Conservation (phyloP, 495 filamentous ascomycete genomes). For the Penicillium canescens region DNA sequence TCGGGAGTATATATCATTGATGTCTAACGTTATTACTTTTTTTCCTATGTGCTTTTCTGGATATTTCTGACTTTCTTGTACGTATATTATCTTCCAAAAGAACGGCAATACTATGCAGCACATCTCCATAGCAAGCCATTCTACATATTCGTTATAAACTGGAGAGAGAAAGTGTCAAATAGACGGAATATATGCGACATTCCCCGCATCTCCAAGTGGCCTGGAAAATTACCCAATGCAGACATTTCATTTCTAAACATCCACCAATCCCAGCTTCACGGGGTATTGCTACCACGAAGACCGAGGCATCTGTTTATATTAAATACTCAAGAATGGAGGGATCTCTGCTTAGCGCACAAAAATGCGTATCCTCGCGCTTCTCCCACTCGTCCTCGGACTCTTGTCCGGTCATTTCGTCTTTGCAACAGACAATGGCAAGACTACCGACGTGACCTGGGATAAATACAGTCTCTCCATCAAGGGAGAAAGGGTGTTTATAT, state of each 20-base stretch:
- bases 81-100: too few species aligned
- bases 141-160: too few species aligned
- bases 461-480: slow-evolving; percentile 59
- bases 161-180: too few species aligned
- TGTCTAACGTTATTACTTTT: too few species aligned
- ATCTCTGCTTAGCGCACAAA: too few species aligned
- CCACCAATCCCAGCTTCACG: slow-evolving; percentile 30
- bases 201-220: slow-evolving; percentile 15
- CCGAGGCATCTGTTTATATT: slow-evolving; percentile 17
- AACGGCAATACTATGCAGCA: too few species aligned
- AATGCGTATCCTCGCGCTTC: slow-evolving; percentile 22
- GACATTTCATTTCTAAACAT: slow-evolving; percentile 22
- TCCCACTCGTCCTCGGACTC: slow-evolving; percentile 31
- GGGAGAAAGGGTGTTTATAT: slow-evolving; percentile 56
- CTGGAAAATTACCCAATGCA: slow-evolving; percentile 25
- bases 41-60: too few species aligned
- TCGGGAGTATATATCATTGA: too few species aligned
- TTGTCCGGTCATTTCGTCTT: slow-evolving; percentile 37
- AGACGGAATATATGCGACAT: neutral
- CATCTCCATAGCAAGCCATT: too few species aligned
- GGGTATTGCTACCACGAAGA: slow-evolving; percentile 25
- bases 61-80: too few species aligned
- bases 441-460: slow-evolving; percentile 49
- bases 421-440: slow-evolving; percentile 26
- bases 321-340: neutral